Percentiles rank a stretch among this genome's conserved stretches.
phyloP scores from a whole-genome alignment of 805 yeast genomes.

The Kluyveromyces starmeri region DNA sequence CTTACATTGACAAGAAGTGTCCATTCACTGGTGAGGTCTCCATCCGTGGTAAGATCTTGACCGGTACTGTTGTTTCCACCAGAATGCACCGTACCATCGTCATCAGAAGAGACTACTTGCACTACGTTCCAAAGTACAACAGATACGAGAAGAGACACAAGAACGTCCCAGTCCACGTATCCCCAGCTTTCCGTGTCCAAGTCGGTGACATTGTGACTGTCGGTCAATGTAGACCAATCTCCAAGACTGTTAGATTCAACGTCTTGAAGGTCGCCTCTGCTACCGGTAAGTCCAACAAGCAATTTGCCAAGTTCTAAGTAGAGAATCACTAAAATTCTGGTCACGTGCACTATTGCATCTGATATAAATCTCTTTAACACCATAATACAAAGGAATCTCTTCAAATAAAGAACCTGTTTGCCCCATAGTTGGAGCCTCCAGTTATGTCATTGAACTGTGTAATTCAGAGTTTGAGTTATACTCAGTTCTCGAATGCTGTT shows the following conservation, averaged over 20 bases:
- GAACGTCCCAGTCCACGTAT: conserved; percentile 99
- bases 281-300: conserved; percentile 81
- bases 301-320: conserved; percentile 90
- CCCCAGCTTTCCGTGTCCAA: conserved; percentile 99
- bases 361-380: neutral
- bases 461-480: too few relatives aligned
- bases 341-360: conserved; percentile 1
- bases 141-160: conserved; percentile 99
- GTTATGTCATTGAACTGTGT: too few relatives aligned
- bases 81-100: conserved; percentile 99
- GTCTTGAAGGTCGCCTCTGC: conserved; percentile 92
- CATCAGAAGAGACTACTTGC: conserved; percentile 99
- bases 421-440: too few relatives aligned
- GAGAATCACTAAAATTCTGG: neutral
- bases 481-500: too few relatives aligned
- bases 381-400: too few relatives aligned
- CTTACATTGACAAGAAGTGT: conserved; percentile 99
- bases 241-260: conserved; percentile 99
- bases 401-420: too few relatives aligned
- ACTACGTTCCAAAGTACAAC: conserved; percentile 99
- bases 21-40: conserved; percentile 96
- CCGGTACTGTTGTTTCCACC: conserved; percentile 99
- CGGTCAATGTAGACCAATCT: conserved; percentile 99
- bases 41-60: conserved; percentile 98
- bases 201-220: conserved; percentile 99